These are phyloP conservation scores for Puccinia polysora DNA, from an alignment of 1,284 basidiomycete genomes.

Conservation along the genomic window DNA sequence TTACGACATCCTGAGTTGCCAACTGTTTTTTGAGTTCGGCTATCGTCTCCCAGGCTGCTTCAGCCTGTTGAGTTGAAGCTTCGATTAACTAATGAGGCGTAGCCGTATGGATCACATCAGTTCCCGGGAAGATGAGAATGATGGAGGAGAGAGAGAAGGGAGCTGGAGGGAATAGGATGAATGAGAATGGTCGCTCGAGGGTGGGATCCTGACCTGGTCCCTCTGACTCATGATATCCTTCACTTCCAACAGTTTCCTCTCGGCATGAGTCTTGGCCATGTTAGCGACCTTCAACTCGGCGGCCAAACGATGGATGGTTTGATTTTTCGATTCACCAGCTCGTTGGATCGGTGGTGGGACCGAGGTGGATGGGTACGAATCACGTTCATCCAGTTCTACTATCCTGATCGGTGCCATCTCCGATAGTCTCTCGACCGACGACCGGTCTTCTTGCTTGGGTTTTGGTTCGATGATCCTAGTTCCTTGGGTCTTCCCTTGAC, in stretches of 20 bases:
- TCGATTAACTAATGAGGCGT: conserved; percentile 28
- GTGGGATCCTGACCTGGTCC: conserved; percentile 17
- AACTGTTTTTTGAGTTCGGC: conserved; percentile 28
- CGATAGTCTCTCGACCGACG: no score
- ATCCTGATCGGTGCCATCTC: conserved; percentile 25
- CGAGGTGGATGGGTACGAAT: neutral
- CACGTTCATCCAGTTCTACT: neutral
- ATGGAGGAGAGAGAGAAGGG: neutral
- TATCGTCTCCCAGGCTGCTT: conserved; percentile 36
- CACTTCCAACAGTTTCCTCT: conserved; percentile 18
- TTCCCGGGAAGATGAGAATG: neutral
- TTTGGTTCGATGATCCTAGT: no score
- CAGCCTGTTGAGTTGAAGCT: conserved; percentile 31
- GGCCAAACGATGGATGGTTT: conserved; percentile 35
- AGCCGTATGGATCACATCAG: no score
- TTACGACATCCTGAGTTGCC: conserved; percentile 31
- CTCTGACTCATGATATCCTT: conserved; percentile 26
- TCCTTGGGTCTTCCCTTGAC: no score
- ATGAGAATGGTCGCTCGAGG: neutral
- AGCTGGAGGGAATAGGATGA: neutral
- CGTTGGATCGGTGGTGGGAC: conserved; percentile 13
- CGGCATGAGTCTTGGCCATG: conserved; percentile 37
- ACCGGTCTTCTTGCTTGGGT: no score
- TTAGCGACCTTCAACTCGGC: conserved; percentile 39
- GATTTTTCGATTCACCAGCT: conserved; percentile 33